Evolutionary conservation across 208 protist genomes (phyloP).

Genomic region (Acanthamoeba lenticulata): DNA sequence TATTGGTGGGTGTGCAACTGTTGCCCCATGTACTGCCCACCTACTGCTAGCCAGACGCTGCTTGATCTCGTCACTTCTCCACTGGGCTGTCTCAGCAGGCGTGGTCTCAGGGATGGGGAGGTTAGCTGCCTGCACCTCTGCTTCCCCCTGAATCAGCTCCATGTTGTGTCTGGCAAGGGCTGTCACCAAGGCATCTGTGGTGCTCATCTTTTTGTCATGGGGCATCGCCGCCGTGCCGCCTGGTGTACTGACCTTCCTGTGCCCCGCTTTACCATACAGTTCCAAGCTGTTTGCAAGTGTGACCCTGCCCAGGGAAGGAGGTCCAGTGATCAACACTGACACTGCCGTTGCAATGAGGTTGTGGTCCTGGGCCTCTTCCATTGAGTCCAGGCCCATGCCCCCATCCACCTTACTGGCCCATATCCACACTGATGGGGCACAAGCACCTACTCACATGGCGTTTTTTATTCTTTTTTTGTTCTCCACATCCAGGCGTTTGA

Average conservation of each 20-base stretch:
- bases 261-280: not conserved
- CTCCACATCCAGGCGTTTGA: not conserved
- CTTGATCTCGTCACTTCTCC: too few species aligned
- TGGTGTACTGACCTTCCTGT: not conserved
- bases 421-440: not conserved
- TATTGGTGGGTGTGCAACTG: too few species aligned
- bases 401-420: not conserved
- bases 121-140: too few species aligned
- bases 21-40: too few species aligned
- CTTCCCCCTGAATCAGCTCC: not conserved
- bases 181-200: not conserved
- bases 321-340: not conserved
- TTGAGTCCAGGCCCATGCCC: not conserved
- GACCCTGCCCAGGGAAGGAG: not conserved
- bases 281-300: not conserved
- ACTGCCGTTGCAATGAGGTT: not conserved
- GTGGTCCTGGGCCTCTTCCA: not conserved
- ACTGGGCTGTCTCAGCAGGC: too few species aligned
- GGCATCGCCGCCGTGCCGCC: not conserved
- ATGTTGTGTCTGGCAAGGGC: not conserved
- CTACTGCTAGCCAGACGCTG: too few species aligned
- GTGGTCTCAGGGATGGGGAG: too few species aligned
- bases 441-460: not conserved
- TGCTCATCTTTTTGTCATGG: not conserved
- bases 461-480: not conserved